Conservation (phyloP, 257 asterid species). For the Schizonepeta tenuifolia region DNA sequence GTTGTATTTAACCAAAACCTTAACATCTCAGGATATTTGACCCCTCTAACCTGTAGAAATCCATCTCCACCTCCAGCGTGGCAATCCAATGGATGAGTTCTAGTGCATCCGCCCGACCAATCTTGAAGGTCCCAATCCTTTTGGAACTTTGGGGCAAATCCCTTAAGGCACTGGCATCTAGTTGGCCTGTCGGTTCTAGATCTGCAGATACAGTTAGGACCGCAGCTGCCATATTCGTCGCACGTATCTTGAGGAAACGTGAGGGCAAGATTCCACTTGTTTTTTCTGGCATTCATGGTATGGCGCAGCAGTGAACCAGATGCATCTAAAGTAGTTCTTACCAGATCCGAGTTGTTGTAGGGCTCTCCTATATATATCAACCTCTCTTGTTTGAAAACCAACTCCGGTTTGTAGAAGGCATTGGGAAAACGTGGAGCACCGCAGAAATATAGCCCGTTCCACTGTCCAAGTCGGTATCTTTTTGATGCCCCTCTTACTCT, state of each 20-base stretch:
- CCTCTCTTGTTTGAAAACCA: conserved; percentile 12
- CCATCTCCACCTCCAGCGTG: conserved; percentile 30
- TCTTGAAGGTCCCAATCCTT: conserved; percentile 36
- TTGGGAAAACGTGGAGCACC: conserved; percentile 30
- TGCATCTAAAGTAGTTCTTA: conserved; percentile 17
- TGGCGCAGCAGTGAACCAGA: conserved; percentile 12
- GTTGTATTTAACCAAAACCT: conserved; percentile 18
- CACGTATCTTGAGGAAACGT: conserved; percentile 20
- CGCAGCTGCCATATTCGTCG: conserved; percentile 36
- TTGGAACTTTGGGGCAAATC: conserved; percentile 10
- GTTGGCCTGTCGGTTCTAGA: not conserved
- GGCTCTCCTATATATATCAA: conserved; percentile 20
- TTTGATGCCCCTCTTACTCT: conserved; percentile 14
- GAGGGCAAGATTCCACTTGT: conserved; percentile 28
- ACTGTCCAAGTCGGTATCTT: conserved; percentile 34
- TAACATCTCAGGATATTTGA: not conserved
- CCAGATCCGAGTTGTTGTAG: conserved; percentile 12
- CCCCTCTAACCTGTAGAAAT: conserved; percentile 32
- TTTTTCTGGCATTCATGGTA: conserved; percentile 22
- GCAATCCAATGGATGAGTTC: conserved; percentile 29
- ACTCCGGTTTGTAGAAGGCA: not conserved
- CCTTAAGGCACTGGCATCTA: not conserved
- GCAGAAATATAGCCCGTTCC: conserved; percentile 40
- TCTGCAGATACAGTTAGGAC: conserved; percentile 37
- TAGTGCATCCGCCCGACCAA: conserved; percentile 40